Evolutionary conservation across 2,329 filamentous ascomycete genomes (phyloP).

Genomic region (Claviceps humidiphila): DNA sequence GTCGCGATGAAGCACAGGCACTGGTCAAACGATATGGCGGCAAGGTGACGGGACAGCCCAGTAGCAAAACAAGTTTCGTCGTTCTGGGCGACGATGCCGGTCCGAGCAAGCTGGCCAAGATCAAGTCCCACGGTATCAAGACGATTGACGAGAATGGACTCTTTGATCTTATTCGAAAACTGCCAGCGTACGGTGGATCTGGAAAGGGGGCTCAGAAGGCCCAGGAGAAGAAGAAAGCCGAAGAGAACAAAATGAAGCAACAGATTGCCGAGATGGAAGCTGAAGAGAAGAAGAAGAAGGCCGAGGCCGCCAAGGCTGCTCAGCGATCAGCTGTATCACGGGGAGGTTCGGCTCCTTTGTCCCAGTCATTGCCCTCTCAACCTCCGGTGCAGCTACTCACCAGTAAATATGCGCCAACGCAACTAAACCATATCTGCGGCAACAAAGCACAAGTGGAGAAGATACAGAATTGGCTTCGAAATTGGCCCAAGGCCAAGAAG

Average conservation of each 20-base stretch:
- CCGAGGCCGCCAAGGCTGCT: constrained; percentile 38
- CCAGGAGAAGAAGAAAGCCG: constrained; percentile 70
- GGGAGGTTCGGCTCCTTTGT: constrained; percentile 11
- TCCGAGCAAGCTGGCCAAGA: constrained; percentile 83
- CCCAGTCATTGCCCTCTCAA: constrained; percentile 25
- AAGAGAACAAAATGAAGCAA: constrained; percentile 68
- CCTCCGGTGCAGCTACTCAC: constrained; percentile 69
- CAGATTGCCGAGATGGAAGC: constrained; percentile 76
- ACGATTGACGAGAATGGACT: constrained; percentile 91
- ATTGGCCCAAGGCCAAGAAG: constrained; percentile 68
- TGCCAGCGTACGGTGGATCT: constrained; percentile 78
- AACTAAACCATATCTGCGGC: constrained; percentile 79
- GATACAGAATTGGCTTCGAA: constrained; percentile 74
- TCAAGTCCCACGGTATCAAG: constrained; percentile 65
- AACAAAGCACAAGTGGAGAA: constrained; percentile 87
- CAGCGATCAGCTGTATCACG: constrained; percentile 25
- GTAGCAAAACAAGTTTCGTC: constrained; percentile 87
- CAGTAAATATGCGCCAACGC: constrained; percentile 82
- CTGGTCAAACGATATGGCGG: constrained; percentile 90
- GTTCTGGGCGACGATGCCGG: constrained; percentile 85
- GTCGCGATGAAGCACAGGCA: constrained; percentile 71
- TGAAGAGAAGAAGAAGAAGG: constrained; percentile 53
- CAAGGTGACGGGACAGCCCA: constrained; percentile 74
- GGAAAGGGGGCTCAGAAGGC: constrained; percentile 79
- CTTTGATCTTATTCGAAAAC: constrained; percentile 65